Percentiles rank a stretch among this genome's conserved stretches.
Evolutionary conservation across 2,329 filamentous ascomycete species (phyloP).

Genomic region (Didymella lethalis): DNA sequence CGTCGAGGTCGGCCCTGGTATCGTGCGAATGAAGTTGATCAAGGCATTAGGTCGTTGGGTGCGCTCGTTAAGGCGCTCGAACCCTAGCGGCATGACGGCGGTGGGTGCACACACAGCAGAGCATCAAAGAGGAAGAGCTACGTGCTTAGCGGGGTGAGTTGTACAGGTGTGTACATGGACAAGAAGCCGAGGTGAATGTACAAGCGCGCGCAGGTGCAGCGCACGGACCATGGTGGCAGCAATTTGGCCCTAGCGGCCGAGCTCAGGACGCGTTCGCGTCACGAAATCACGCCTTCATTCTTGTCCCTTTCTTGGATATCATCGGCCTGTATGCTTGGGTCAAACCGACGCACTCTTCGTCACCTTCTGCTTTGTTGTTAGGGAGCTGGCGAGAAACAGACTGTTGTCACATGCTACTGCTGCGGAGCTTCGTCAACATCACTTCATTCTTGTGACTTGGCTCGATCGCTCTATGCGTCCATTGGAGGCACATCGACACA

Average conservation of each 20-base stretch:
- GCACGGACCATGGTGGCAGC: not conserved
- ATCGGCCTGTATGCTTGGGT: not conserved
- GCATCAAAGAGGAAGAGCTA: not conserved
- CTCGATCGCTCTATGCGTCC: not conserved
- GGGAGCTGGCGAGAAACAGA: not conserved
- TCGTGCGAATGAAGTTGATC: slow-evolving; percentile 85
- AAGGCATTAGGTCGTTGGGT: slow-evolving; percentile 76
- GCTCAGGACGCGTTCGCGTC: slow-evolving; percentile 7
- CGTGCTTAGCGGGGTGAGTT: not conserved
- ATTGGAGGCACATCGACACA: not conserved
- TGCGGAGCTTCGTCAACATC: not conserved
- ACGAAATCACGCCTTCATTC: not conserved
- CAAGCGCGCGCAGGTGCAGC: not conserved
- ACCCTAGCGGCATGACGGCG: slow-evolving; percentile 74
- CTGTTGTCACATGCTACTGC: not conserved
- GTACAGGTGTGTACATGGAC: not conserved
- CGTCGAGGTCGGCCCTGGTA: slow-evolving; percentile 63
- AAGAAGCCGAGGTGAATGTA: not conserved
- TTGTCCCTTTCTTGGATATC: not conserved
- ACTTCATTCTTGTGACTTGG: not conserved
- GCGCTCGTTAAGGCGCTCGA: slow-evolving; percentile 79
- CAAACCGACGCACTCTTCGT: not conserved
- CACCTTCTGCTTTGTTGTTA: not conserved
- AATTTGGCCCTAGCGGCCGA: slow-evolving; percentile 8
- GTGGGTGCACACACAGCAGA: not conserved